Base-by-base conservation (phyloP, 1,284 basidiomycete species). In the Mycena sp. region DNA sequence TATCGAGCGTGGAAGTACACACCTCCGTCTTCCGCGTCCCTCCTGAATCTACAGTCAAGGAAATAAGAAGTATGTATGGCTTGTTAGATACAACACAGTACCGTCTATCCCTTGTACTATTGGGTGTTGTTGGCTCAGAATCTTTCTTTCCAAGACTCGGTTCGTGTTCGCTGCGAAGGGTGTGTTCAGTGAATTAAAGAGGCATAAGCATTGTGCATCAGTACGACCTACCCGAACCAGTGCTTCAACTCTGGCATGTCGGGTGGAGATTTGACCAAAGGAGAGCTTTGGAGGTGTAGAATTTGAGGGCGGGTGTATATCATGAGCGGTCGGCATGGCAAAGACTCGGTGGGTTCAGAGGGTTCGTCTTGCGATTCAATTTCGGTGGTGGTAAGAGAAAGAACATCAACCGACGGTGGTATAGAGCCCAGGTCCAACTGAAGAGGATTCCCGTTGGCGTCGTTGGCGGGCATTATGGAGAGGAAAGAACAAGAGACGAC, bases 201-300 rank as follows among this genome's bases (percentile, higher is more conserved):
- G 60, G 52, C 57, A 61, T 55, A 49, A 66, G 30, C 61, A 32
- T 28, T 35, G 14, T 35, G 32, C 14, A 35, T 35, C 9, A 9
- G 58, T 61, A 54, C 53, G 50, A 75, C 87, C 65, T 76, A 95
- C 93, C 94, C 94, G 78, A 94, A 95, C 94, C 94, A 95, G 48
- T 90, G 87, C 77, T 89, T 93, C 58, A 95, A 79, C 44, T 86
- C 78, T 52, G 93, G 93, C 93, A 95, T 94, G 67, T 84, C 85
- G 64, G 79, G 73, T 6, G 94, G 94, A 46, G 82, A 79, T 62
- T 83, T 81, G 29, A 95, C 90, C 32, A 95, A 78, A n/a, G 90
- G 88, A n/a, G 93, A 94, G 65, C 85, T 85, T 67, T 85, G 85
- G 32, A 94, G 83, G 62, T 80, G 77, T 57, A 95, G 84, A 50